These are phyloP conservation scores for Carex arenaria DNA, from an alignment of 202 grass and related monocot genomes.

Conservation along the genomic window DNA sequence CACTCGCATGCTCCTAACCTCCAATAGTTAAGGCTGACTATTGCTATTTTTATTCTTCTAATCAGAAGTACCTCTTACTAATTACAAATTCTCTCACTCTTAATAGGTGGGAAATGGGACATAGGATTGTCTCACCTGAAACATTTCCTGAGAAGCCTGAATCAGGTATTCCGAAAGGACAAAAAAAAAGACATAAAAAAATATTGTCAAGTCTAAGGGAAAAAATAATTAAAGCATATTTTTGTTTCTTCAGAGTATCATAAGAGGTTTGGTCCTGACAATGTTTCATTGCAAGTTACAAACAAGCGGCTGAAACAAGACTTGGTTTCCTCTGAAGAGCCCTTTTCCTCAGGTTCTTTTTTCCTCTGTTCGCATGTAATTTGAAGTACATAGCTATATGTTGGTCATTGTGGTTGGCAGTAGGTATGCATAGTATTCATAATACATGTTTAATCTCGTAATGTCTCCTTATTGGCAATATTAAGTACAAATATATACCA, in stretches of 20 bases:
- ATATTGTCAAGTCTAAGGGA: not conserved
- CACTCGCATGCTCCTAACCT: not conserved
- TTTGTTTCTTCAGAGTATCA: slow-evolving; percentile 27
- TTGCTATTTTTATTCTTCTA: not conserved
- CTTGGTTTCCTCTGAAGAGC: slow-evolving; percentile 32
- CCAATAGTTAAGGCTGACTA: not conserved
- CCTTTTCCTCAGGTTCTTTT: not conserved
- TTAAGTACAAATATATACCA: not conserved
- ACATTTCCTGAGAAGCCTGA: slow-evolving; percentile 15
- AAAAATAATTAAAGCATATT: not conserved
- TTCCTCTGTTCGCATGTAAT: not conserved
- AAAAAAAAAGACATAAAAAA: not conserved
- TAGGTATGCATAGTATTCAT: slow-evolving; percentile 21
- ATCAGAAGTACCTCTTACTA: not conserved
- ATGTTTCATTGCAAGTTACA: slow-evolving; percentile 23
- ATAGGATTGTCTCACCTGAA: slow-evolving; percentile 11
- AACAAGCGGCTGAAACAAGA: slow-evolving; percentile 57
- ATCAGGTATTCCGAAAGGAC: not conserved
- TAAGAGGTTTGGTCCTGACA: slow-evolving; percentile 41
- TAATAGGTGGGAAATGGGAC: slow-evolving; percentile 10
- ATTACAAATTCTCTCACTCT: not conserved
- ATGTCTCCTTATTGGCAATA: not conserved
- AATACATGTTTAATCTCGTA: slow-evolving; percentile 11
- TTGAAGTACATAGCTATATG: slow-evolving; percentile 5
- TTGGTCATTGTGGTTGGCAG: not conserved